These are phyloP conservation scores for Dioszegia hungarica DNA, from an alignment of 768 basidiomycete species.

Conservation along the genomic window DNA sequence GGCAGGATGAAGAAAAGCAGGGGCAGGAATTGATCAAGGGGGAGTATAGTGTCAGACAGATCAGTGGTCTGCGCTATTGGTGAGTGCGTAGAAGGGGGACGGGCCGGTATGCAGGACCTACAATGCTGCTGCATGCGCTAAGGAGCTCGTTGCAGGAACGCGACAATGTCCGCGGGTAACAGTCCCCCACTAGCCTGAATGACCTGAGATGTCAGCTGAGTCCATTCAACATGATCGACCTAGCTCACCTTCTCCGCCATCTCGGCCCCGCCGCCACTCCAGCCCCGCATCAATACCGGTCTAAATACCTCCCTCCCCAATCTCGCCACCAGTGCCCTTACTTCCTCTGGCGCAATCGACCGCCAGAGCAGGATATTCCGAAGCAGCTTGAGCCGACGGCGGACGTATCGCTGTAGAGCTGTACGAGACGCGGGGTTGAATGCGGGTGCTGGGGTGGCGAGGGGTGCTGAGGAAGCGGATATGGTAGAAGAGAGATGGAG, in stretches of 20 bases:
- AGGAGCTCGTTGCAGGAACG: constrained; percentile 19
- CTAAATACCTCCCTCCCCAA: constrained; percentile 61
- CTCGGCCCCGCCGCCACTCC: constrained; percentile 81
- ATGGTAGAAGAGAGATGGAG: constrained; percentile 46
- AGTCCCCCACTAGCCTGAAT: constrained; percentile 14
- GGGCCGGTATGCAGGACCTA: background rate
- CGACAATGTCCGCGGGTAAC: constrained; percentile 28
- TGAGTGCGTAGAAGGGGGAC: too few species aligned
- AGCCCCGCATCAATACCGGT: constrained; percentile 66
- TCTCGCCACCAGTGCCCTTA: constrained; percentile 57
- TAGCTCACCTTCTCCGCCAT: constrained; percentile 58
- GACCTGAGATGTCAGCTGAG: constrained; percentile 22
- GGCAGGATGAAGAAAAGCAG: too few species aligned
- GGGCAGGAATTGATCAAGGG: too few species aligned
- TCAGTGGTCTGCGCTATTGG: too few species aligned
- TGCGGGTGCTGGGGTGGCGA: constrained; percentile 47
- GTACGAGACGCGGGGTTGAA: constrained; percentile 75
- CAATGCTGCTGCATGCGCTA: background rate
- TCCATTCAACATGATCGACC: too few species aligned
- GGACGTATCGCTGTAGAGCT: constrained; percentile 66
- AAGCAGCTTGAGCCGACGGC: constrained; percentile 66
- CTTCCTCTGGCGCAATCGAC: constrained; percentile 61
- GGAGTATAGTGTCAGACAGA: too few species aligned
- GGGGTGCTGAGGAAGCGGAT: constrained; percentile 7
- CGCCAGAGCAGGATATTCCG: constrained; percentile 71